Percentiles rank a stretch among this genome's conserved stretches.
Evolutionary conservation across 306 rosid species (phyloP).

Genomic region (Rosa lucieae): DNA sequence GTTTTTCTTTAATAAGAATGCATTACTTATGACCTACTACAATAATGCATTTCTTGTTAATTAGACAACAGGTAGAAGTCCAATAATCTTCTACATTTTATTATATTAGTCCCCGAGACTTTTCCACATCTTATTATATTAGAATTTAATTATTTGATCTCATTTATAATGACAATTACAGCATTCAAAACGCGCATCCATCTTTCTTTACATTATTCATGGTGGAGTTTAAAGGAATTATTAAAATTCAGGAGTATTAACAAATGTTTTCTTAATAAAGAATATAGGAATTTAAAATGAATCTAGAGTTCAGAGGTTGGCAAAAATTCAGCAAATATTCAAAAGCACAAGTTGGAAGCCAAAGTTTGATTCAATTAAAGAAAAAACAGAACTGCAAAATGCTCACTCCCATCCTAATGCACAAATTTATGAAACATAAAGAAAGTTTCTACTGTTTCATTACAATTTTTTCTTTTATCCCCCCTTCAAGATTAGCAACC

Average conservation of each 20-base stretch:
- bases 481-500: constrained; percentile 31
- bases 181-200: background rate
- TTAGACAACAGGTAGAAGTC: background rate
- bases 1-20: background rate
- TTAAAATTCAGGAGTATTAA: background rate
- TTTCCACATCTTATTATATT: background rate
- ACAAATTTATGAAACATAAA: constrained; percentile 23
- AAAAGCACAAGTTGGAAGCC: background rate
- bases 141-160: no score
- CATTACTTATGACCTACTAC: background rate
- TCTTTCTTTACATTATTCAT: background rate
- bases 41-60: background rate
- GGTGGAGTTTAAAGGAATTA: background rate
- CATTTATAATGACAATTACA: background rate
- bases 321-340: background rate
- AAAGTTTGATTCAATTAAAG: background rate
- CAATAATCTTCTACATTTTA: background rate
- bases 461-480: constrained; percentile 38
- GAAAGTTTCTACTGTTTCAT: constrained; percentile 36
- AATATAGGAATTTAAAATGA: no score
- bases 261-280: background rate
- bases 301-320: background rate
- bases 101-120: background rate
- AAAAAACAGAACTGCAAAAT: background rate
- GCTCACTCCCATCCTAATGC: background rate